phyloP scores from a whole-genome alignment of 2,329 filamentous ascomycete species.

The Nothophaeocryptopus gaeumannii region DNA sequence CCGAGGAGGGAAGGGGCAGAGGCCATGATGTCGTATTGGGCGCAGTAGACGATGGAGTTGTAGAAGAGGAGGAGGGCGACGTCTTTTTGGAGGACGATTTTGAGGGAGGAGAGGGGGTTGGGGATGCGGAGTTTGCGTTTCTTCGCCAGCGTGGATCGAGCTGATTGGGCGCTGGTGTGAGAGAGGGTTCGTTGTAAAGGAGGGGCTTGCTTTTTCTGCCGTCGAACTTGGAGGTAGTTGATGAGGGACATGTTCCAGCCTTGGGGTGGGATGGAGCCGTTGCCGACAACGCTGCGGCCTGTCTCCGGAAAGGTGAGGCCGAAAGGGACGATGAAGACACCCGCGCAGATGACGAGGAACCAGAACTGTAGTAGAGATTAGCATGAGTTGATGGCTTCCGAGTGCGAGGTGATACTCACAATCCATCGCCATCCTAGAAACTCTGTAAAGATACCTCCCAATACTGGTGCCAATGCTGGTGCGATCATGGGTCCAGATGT shows the following conservation, averaged over 20 bases:
- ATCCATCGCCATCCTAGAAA: constrained; percentile 38
- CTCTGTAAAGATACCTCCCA: constrained; percentile 32
- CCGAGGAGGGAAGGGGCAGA: constrained; percentile 44
- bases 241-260: constrained; percentile 32
- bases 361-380: constrained; percentile 33
- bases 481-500: constrained; percentile 30
- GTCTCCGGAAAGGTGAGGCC: constrained; percentile 38
- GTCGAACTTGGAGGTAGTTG: constrained; percentile 25
- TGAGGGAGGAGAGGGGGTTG: constrained; percentile 44
- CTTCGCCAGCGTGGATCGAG: constrained; percentile 27
- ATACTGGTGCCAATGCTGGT: constrained; percentile 28
- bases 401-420: too few relatives aligned
- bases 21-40: constrained; percentile 48
- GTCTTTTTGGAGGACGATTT: constrained; percentile 36
- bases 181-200: constrained; percentile 27
- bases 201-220: constrained; percentile 12
- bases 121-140: constrained; percentile 40
- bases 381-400: too few relatives aligned
- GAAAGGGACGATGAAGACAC: constrained; percentile 29
- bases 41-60: constrained; percentile 39
- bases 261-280: constrained; percentile 33
- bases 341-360: constrained; percentile 42
- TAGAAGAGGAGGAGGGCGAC: constrained; percentile 25
- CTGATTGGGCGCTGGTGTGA: constrained; percentile 20
- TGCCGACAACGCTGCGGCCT: constrained; percentile 41